phyloP scores from a whole-genome alignment of 768 basidiomycete species.

The Leucogyrophana mollusca region DNA sequence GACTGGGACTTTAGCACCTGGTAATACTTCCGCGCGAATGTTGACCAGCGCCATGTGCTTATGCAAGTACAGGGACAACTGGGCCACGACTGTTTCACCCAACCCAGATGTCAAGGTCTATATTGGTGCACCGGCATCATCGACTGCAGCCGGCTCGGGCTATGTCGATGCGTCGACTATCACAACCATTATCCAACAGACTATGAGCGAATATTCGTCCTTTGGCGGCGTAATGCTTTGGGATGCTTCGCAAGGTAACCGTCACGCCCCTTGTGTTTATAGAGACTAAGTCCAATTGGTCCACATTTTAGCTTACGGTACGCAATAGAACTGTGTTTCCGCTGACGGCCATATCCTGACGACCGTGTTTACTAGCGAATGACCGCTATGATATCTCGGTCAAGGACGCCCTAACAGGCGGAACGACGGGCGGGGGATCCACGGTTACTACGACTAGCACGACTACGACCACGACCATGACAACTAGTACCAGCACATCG shows the following conservation, averaged over 20 bases:
- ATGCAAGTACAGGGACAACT: conserved; percentile 39
- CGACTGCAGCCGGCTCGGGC: conserved; percentile 39
- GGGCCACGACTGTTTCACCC: conserved; percentile 41
- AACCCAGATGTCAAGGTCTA: conserved; percentile 48
- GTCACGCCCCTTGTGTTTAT: not conserved
- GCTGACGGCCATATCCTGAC: not conserved
- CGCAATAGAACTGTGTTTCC: not conserved
- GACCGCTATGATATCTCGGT: conserved; percentile 39
- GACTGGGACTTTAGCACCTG: conserved; percentile 44
- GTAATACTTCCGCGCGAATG: conserved; percentile 14
- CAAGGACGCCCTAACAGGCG: conserved; percentile 38
- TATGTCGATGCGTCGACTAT: conserved; percentile 36
- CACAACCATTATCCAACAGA: conserved; percentile 30
- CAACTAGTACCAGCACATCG: conserved; percentile 15
- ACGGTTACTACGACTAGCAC: conserved; percentile 20
- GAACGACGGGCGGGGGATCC: conserved; percentile 12
- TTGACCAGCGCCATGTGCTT: not conserved
- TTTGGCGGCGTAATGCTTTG: conserved; percentile 46
- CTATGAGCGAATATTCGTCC: conserved; percentile 35
- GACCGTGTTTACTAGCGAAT: conserved; percentile 34
- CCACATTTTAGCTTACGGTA: not conserved
- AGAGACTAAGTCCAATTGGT: not conserved
- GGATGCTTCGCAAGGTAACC: conserved; percentile 43
- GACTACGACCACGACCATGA: conserved; percentile 4
- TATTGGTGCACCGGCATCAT: conserved; percentile 45